phyloP scores from a whole-genome alignment of 169 alveolate species.

The Plasmodium gallinaceum region DNA sequence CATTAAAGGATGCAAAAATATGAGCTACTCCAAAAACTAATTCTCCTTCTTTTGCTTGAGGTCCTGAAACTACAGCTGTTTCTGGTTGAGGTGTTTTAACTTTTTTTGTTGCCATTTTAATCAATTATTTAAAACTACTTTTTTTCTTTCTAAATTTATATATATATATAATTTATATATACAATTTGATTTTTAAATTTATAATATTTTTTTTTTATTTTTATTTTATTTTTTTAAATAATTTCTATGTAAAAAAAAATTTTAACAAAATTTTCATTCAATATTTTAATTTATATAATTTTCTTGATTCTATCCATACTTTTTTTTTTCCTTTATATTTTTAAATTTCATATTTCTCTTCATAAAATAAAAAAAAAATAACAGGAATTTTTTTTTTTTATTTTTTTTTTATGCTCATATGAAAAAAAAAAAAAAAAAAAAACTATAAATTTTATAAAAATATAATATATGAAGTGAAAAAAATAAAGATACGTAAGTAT shows the following conservation, averaged over 20 bases:
- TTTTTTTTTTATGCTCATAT: too few relatives aligned
- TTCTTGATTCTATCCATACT: too few relatives aligned
- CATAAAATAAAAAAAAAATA: too few relatives aligned
- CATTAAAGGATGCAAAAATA: slow-evolving; percentile 99
- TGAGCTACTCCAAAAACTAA: slow-evolving; percentile 99
- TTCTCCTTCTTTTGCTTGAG: slow-evolving; percentile 94
- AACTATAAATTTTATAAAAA: too few relatives aligned
- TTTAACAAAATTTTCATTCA: too few relatives aligned
- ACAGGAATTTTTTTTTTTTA: too few relatives aligned
- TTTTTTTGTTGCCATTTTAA: slow-evolving; percentile 72
- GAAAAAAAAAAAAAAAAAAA: too few relatives aligned
- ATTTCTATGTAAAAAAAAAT: slow-evolving; percentile 5
- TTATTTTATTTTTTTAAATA: not conserved
- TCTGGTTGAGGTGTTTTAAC: slow-evolving; percentile 78
- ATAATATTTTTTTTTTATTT: slow-evolving; percentile 2
- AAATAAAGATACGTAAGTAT: too few relatives aligned
- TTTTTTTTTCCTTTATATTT: too few relatives aligned
- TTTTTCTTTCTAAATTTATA: not conserved
- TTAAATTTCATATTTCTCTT: too few relatives aligned
- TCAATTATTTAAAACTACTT: not conserved
- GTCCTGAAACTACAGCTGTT: slow-evolving; percentile 82
- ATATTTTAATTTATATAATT: too few relatives aligned
- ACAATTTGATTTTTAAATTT: not conserved
- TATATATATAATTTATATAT: slow-evolving; percentile 1
- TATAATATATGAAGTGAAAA: too few relatives aligned